A percentile compares a stretch with the other conserved stretches of the same genome.
These are phyloP conservation scores for Margaritispora aquatica DNA, from an alignment of 495 filamentous ascomycete species.

Conservation along the genomic window DNA sequence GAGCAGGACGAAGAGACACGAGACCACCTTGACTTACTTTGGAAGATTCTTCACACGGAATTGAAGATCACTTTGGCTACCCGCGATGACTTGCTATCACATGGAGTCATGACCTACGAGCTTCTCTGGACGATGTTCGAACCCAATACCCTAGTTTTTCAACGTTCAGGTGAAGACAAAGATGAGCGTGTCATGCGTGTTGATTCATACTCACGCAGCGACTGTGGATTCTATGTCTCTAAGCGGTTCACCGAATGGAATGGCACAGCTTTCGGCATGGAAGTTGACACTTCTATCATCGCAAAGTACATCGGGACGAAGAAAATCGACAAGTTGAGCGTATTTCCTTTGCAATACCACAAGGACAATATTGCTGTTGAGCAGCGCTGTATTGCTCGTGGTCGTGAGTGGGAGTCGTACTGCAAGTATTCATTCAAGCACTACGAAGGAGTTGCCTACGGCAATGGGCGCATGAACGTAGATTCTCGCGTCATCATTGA, in stretches of 20 bases:
- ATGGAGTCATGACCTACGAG: conserved; percentile 81
- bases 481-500: conserved; percentile 73
- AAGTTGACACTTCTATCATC: neutral
- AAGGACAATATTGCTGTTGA: conserved; percentile 56
- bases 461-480: conserved; percentile 6
- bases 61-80: conserved; percentile 67
- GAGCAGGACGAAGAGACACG: conserved; percentile 41
- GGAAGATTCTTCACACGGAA: conserved; percentile 48
- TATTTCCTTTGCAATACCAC: conserved; percentile 13
- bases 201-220: neutral
- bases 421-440: neutral
- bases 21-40: conserved; percentile 48
- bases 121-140: conserved; percentile 85
- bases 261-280: neutral
- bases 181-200: neutral
- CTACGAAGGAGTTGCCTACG: conserved; percentile 20
- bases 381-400: conserved; percentile 41
- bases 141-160: conserved; percentile 75
- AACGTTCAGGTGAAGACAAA: conserved; percentile 45
- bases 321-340: neutral
- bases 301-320: neutral
- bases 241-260: neutral
- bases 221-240: neutral
- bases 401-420: conserved; percentile 19
- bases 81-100: conserved; percentile 70